These are phyloP conservation scores for Xerocomus minutiporus DNA, from an alignment of 1,284 basidiomycete species.

Conservation along the genomic window DNA sequence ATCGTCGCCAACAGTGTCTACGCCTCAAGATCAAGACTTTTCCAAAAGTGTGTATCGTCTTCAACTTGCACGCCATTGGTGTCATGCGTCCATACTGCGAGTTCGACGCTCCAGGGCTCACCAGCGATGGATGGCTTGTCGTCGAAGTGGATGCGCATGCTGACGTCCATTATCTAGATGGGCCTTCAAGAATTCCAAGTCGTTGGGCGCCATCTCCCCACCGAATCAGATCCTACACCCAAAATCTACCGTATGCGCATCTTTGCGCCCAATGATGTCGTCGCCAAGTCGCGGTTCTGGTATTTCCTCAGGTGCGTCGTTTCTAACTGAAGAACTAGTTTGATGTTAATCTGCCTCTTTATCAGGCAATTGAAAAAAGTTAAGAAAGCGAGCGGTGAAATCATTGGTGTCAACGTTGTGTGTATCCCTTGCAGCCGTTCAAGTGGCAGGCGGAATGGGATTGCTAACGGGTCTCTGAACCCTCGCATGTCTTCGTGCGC, in stretches of 20 bases:
- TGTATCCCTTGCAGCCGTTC: slow-evolving; percentile 81
- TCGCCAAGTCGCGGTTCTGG: slow-evolving; percentile 99
- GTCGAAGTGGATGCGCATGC: slow-evolving; percentile 21
- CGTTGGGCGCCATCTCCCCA: slow-evolving; percentile 96
- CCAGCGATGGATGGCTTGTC: slow-evolving; percentile 25
- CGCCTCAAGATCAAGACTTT: slow-evolving; percentile 21
- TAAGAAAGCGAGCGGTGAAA: slow-evolving; percentile 99
- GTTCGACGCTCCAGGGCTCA: not conserved
- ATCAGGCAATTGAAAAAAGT: slow-evolving; percentile 93
- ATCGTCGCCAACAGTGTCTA: slow-evolving; percentile 25
- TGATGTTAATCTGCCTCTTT: not conserved
- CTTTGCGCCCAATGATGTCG: slow-evolving; percentile 97
- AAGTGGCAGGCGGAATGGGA: slow-evolving; percentile 80
- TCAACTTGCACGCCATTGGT: not conserved
- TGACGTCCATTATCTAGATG: slow-evolving; percentile 35
- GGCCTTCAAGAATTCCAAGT: slow-evolving; percentile 85
- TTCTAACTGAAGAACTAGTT: not conserved
- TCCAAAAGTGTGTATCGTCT: slow-evolving; percentile 24
- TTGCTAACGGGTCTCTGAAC: slow-evolving; percentile 42
- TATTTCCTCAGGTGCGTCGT: slow-evolving; percentile 83
- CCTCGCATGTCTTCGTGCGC: slow-evolving; percentile 6
- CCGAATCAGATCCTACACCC: slow-evolving; percentile 87
- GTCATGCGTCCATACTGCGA: not conserved
- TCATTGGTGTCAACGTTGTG: slow-evolving; percentile 96
- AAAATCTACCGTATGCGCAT: slow-evolving; percentile 99